phyloP scores from a whole-genome alignment of 805 yeast species.

The Peterozyma xylosa region DNA sequence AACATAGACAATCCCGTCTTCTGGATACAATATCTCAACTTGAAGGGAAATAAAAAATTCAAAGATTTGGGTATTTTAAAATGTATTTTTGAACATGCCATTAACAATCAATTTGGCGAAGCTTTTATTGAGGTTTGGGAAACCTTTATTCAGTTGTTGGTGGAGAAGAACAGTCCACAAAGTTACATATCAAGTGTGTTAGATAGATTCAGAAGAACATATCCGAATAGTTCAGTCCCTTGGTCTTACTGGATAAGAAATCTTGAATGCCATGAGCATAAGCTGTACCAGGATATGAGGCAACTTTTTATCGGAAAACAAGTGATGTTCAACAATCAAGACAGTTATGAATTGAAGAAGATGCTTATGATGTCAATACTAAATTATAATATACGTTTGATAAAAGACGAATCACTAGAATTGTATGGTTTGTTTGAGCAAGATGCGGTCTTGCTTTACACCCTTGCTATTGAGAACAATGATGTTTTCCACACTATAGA shows the following conservation, averaged over 20 bases:
- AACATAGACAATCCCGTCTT: conserved; percentile 7
- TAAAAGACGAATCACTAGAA: background rate
- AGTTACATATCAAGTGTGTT: background rate
- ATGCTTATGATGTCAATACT: conserved; percentile 7
- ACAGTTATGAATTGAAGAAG: conserved; percentile 25
- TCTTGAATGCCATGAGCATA: conserved; percentile 9
- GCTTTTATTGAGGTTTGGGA: conserved; percentile 23
- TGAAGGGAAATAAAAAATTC: conserved; percentile 16
- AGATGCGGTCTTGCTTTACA: conserved; percentile 18
- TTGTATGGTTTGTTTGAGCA: conserved; percentile 6
- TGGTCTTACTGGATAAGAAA: conserved; percentile 22
- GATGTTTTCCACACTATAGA: conserved; percentile 37
- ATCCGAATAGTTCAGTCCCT: conserved; percentile 18
- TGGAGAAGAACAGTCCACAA: background rate
- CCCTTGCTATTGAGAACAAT: conserved; percentile 19
- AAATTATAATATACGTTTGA: background rate
- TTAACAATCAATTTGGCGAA: conserved; percentile 6
- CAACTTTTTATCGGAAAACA: background rate
- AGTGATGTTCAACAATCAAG: background rate
- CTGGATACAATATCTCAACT: conserved; percentile 28
- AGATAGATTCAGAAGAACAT: conserved; percentile 1
- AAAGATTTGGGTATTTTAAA: conserved; percentile 8
- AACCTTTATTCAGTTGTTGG: conserved; percentile 7
- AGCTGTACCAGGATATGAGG: background rate
- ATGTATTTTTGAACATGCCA: conserved; percentile 25